A percentile compares a stretch with the other conserved stretches of the same genome.
Evolutionary conservation across 495 filamentous ascomycete species (phyloP).

Genomic region (Penicillium flavigenum): DNA sequence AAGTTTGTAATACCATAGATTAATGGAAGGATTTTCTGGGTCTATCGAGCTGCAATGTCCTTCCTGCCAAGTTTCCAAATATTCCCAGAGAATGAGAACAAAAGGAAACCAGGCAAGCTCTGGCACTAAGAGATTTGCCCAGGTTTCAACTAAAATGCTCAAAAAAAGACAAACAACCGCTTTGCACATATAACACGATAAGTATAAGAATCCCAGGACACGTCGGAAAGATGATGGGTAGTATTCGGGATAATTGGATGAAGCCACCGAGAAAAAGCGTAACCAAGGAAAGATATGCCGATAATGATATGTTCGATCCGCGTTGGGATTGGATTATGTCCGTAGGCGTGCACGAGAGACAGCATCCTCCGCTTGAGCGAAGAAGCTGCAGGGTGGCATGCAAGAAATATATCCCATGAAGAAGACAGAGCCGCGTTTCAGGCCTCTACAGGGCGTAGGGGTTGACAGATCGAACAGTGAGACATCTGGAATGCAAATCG

Average conservation of each 20-base stretch:
- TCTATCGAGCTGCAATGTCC: conserved; percentile 28
- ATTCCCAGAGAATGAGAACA: conserved; percentile 2
- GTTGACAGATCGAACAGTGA: conserved; percentile 97
- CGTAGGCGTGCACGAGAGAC: conserved; percentile 19
- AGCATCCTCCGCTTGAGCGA: conserved; percentile 18
- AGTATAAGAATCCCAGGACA: conserved; percentile 26
- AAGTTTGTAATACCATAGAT: conserved; percentile 26
- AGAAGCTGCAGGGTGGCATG: conserved; percentile 33
- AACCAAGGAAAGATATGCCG: conserved; percentile 18
- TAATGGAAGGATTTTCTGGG: conserved; percentile 23
- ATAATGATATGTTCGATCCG: conserved; percentile 35
- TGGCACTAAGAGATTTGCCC: conserved; percentile 17
- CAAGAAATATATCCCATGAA: conserved; percentile 33
- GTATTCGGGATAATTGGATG: conserved; percentile 5
- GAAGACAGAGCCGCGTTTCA: conserved; percentile 14
- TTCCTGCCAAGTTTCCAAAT: conserved; percentile 14
- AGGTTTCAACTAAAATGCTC: conserved; percentile 22
- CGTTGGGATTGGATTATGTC: conserved; percentile 27
- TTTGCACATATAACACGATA: conserved; percentile 29
- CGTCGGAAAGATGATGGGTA: conserved; percentile 18
- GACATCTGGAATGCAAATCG: conserved; percentile 59
- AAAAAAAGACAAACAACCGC: conserved; percentile 26
- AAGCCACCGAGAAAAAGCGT: conserved; percentile 7
- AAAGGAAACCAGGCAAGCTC: conserved; percentile 16
- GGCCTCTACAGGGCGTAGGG: conserved; percentile 77